These are phyloP conservation scores for Komagataella pseudopastoris DNA, from an alignment of 805 yeast species.

Conservation along the genomic window DNA sequence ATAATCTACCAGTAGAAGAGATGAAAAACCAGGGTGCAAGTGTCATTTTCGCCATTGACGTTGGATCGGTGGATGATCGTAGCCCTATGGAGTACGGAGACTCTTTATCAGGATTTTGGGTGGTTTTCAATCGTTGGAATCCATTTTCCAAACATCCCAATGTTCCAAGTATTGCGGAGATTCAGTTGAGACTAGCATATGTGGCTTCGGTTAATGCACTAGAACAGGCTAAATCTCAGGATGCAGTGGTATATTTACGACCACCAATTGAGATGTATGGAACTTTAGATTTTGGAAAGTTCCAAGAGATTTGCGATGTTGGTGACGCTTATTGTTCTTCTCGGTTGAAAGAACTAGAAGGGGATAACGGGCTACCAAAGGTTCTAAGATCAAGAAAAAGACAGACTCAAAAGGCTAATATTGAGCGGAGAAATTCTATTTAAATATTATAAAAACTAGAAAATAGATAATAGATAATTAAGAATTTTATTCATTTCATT, in stretches of 20 bases:
- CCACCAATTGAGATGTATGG: constrained; percentile 93
- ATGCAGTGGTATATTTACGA: constrained; percentile 77
- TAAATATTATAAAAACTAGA: neutral
- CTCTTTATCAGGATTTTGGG: constrained; percentile 88
- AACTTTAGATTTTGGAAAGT: constrained; percentile 83
- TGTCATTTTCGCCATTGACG: constrained; percentile 84
- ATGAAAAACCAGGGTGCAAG: constrained; percentile 86
- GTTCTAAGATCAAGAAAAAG: neutral
- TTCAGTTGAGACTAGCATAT: constrained; percentile 84
- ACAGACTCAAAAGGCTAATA: neutral
- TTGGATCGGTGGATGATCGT: constrained; percentile 87
- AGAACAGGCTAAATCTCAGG: constrained; percentile 71
- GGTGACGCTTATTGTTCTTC: constrained; percentile 57
- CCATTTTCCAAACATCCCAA: constrained; percentile 81
- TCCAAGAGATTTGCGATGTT: constrained; percentile 76
- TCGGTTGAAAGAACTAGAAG: neutral
- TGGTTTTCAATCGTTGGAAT: constrained; percentile 71
- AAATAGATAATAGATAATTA: neutral
- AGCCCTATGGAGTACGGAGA: constrained; percentile 89
- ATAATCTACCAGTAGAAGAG: constrained; percentile 82
- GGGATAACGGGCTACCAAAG: neutral
- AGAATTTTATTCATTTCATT: too few species aligned
- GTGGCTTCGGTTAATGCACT: constrained; percentile 92
- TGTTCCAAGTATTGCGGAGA: constrained; percentile 90
- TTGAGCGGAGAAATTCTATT: neutral